phyloP scores from a whole-genome alignment of 2,329 filamentous ascomycete genomes.

The Albophoma yamanashiensis region DNA sequence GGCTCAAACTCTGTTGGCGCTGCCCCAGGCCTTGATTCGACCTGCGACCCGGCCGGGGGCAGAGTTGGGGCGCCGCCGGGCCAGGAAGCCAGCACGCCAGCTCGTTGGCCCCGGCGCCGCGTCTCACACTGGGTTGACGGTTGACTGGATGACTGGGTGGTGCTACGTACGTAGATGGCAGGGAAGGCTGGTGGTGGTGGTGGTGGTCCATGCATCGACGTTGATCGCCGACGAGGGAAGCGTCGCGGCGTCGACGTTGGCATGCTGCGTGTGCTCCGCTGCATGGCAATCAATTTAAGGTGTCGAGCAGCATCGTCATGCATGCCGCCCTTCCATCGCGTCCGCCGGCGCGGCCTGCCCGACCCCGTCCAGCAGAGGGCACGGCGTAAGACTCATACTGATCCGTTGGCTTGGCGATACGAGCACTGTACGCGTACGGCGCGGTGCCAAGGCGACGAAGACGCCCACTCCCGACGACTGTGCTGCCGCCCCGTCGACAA shows the following conservation, averaged over 20 bases:
- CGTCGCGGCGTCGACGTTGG: background rate
- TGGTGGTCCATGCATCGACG: background rate
- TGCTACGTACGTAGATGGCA: too few species aligned
- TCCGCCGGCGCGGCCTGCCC: too few species aligned
- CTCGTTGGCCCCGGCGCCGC: background rate
- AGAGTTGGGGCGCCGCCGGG: background rate
- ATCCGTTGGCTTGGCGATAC: background rate
- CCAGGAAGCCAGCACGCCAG: background rate
- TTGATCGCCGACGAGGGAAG: background rate
- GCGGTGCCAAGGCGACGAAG: background rate
- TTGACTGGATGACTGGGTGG: too few species aligned
- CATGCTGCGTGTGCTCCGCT: background rate
- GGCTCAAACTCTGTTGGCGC: background rate
- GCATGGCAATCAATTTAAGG: background rate
- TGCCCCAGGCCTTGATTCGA: background rate
- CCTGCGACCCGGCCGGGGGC: background rate
- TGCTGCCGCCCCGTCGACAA: background rate
- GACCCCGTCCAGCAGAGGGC: background rate
- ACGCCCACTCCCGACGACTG: background rate
- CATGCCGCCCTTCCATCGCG: background rate
- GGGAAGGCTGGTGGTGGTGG: too few species aligned
- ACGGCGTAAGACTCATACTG: background rate
- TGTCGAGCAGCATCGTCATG: background rate
- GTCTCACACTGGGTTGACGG: background rate
- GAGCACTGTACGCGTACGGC: too few species aligned